Evolutionary conservation across 176 grass and related monocot species (phyloP).

Genomic region (Rhipidocladum racemiflorum): DNA sequence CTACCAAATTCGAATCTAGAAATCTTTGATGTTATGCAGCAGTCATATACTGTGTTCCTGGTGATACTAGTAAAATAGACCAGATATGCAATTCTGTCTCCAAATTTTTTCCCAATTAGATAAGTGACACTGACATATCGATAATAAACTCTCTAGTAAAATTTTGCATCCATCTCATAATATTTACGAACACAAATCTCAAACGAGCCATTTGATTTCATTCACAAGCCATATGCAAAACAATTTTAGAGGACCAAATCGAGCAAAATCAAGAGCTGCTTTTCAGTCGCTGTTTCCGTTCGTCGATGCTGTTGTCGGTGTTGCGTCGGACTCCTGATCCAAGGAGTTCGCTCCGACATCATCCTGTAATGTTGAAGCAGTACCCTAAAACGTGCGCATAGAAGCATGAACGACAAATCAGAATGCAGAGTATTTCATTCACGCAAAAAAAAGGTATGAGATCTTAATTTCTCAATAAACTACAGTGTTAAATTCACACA

Average conservation of each 20-base stretch:
- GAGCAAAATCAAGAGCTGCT: slow-evolving; percentile 1
- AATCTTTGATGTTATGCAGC: neutral
- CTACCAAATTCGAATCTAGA: neutral
- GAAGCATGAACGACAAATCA: neutral
- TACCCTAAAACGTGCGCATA: neutral
- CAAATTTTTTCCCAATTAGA: neutral
- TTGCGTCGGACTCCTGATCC: neutral
- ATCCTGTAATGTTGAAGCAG: neutral
- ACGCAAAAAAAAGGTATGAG: neutral
- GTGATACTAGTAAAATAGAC: neutral
- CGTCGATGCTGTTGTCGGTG: neutral
- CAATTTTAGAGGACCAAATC: neutral
- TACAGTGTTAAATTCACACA: neutral
- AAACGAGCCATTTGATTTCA: slow-evolving; percentile 46
- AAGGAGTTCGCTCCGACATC: neutral
- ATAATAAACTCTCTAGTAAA: neutral
- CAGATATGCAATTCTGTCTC: neutral
- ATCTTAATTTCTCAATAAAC: neutral
- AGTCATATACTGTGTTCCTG: neutral
- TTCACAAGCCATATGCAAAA: neutral
- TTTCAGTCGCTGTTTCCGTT: neutral
- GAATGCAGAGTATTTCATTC: neutral
- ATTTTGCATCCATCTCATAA: neutral
- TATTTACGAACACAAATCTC: neutral
- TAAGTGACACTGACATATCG: neutral